Percentiles rank a stretch among this genome's conserved stretches.
Evolutionary conservation across 176 grass and related monocot species (phyloP).

Genomic region (Lolium multiflorum): DNA sequence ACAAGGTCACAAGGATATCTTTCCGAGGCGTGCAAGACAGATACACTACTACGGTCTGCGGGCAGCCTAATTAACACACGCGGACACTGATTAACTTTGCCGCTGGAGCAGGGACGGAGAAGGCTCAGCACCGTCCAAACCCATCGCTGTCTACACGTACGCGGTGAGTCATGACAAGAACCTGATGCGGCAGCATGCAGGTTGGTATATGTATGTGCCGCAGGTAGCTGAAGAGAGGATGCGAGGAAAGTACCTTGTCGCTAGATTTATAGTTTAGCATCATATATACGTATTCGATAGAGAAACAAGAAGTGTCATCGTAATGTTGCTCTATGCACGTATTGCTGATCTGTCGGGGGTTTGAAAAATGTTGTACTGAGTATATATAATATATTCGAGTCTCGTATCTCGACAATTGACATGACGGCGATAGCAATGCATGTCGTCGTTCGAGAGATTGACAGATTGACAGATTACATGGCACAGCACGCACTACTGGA

Average conservation of each 20-base stretch:
- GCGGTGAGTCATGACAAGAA: conserved; percentile 17
- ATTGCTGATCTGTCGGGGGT: conserved; percentile 12
- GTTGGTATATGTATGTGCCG: background rate
- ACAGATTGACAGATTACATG: too few relatives aligned
- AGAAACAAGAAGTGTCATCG: background rate
- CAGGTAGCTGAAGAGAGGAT: background rate
- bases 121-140: background rate
- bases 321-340: background rate
- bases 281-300: too few relatives aligned
- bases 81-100: background rate
- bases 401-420: too few relatives aligned
- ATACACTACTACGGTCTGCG: background rate
- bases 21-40: conserved; percentile 4
- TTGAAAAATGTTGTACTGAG: background rate
- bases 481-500: too few relatives aligned
- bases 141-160: conserved; percentile 23
- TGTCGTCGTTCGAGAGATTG: too few relatives aligned
- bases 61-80: too few relatives aligned
- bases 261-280: background rate
- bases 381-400: too few relatives aligned
- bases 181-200: background rate
- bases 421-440: too few relatives aligned
- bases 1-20: background rate
- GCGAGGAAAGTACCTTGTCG: background rate
- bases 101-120: background rate